Base-by-base conservation (phyloP, 805 yeast genomes). In the Myxozyma monticola region DNA sequence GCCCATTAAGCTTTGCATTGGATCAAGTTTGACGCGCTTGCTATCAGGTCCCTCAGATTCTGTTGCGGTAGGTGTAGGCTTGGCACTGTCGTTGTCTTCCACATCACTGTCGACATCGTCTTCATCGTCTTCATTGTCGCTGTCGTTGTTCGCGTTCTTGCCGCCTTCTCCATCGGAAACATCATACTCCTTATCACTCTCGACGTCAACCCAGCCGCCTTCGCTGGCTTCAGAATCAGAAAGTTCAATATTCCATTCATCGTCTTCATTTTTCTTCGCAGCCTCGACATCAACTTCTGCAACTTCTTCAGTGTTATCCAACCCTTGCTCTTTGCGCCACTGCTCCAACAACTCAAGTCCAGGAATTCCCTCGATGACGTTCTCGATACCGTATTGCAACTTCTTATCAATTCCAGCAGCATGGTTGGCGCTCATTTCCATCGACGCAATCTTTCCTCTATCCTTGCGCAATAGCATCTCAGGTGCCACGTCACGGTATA, bases 401-500 rank as follows among this genome's bases (percentile, higher is more conserved):
- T 52, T 61, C 44, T 61, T 62, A 24, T 51, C 64, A 30, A 57
- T 76, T 25, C 73, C 71, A 57, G 80, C 76, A 46, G 78, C 83
- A 34, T 81, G 80, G 14, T 42, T 31, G 24, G 76, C 75, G 60
- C 84, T 85, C 51, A 91, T 57, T 51, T 80, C 93, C 80, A 90
- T 84, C 15, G 95, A 76, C 7, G 96, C 98, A 21, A 76, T 72
- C 71, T 93, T 91, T 66, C 99, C 99, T 67, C 99, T 79, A 66
- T 93, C 98, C 65, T 88, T 89, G 61, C 83, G 77, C 47, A 79
- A 76, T 62, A 93, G 77, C 97, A 93, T 87, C 57, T 91, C 96
- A 4, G 99, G 99, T 2, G 96, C 97, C 49, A 90, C 84, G 56
- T 90, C 97, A 69, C 99, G 79, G 70, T 87, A 93, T 46, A 93